phyloP scores from a whole-genome alignment of 1,284 basidiomycete genomes.

The Pisolithus thermaeus region DNA sequence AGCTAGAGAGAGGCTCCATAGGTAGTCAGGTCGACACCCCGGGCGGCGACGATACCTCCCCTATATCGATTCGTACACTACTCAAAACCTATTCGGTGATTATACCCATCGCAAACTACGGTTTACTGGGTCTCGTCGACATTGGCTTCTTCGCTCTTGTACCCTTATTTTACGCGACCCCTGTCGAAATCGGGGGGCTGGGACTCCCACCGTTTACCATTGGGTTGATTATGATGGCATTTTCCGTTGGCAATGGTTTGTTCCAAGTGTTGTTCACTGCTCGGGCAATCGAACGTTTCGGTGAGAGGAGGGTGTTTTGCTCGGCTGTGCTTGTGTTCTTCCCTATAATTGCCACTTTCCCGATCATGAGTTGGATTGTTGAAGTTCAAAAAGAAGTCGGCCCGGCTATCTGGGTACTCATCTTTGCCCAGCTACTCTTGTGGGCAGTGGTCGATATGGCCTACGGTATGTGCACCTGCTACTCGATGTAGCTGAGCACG shows the following conservation, averaged over 20 bases:
- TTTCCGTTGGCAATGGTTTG: constrained; percentile 53
- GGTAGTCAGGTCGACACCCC: background rate
- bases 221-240: constrained; percentile 50
- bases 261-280: constrained; percentile 60
- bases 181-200: no score
- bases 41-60: background rate
- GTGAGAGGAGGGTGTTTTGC: no score
- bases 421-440: no score
- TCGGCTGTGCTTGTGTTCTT: background rate
- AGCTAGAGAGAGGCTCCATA: background rate
- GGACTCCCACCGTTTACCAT: constrained; percentile 18
- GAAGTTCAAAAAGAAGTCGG: no score
- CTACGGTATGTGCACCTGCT: no score
- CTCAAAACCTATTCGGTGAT: constrained; percentile 39
- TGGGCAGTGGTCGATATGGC: no score
- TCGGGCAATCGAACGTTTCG: constrained; percentile 36
- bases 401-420: no score
- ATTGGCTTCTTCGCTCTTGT: constrained; percentile 59
- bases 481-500: no score
- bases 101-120: constrained; percentile 60
- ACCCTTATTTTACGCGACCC: constrained; percentile 26
- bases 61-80: constrained; percentile 13
- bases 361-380: no score
- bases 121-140: constrained; percentile 58
- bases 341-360: no score